Evolutionary conservation across 2,329 filamentous ascomycete genomes (phyloP).

Genomic region (Graphiopsis chlorocephala): DNA sequence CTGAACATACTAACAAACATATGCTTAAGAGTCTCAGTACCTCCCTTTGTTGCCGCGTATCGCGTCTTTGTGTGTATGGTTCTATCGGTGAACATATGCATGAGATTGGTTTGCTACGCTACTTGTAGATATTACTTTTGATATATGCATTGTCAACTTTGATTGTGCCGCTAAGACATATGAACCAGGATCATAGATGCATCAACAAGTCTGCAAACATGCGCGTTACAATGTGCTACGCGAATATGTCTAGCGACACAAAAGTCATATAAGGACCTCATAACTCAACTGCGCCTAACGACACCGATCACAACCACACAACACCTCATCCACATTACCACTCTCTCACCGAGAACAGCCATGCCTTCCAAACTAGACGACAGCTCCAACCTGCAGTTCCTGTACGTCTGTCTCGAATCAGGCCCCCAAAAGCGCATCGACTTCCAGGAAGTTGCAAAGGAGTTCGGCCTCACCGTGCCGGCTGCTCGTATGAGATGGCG

Average conservation of each 20-base stretch:
- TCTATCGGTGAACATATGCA: background rate
- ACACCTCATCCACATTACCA: background rate
- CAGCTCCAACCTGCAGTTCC: slow-evolving; percentile 19
- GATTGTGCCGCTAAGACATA: background rate
- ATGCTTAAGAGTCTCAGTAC: background rate
- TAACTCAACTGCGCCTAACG: background rate
- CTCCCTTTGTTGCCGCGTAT: background rate
- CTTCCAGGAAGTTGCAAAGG: slow-evolving; percentile 18
- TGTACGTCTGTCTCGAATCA: slow-evolving; percentile 20
- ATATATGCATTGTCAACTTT: background rate
- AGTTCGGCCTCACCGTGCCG: slow-evolving; percentile 19
- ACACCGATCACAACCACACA: background rate
- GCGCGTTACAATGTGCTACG: background rate
- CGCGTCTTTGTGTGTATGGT: background rate
- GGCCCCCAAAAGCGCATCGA: slow-evolving; percentile 17
- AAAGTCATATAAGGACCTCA: background rate
- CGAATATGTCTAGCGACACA: background rate
- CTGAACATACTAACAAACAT: background rate
- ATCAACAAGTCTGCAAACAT: background rate
- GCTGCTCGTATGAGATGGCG: slow-evolving; percentile 22
- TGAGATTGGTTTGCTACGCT: background rate
- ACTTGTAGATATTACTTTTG: background rate
- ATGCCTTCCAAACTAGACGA: slow-evolving; percentile 24
- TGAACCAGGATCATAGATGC: background rate
- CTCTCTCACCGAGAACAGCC: background rate